Percentiles rank a stretch among this genome's conserved stretches.
These are phyloP conservation scores for Populus pruinosa DNA, from an alignment of 345 rosid species.

Conservation along the genomic window DNA sequence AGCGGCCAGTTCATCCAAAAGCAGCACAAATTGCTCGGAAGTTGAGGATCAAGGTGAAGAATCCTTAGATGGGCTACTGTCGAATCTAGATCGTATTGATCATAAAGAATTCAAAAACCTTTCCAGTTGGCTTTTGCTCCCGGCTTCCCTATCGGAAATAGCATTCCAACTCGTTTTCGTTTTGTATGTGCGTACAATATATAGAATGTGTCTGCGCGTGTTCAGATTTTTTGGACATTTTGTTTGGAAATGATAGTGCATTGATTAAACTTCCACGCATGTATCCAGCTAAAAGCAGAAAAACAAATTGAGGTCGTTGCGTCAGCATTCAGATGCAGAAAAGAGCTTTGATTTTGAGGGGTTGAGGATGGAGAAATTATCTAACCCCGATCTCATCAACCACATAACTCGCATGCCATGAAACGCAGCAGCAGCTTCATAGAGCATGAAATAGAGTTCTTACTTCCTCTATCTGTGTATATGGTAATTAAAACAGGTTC, in stretches of 20 bases:
- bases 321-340: no score
- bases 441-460: no score
- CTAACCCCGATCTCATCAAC: no score
- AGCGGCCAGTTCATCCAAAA: conserved; percentile 62
- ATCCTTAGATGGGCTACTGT: conserved; percentile 5
- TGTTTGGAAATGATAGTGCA: not conserved
- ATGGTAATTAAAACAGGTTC: not conserved
- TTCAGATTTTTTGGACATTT: not conserved
- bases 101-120: not conserved
- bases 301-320: no score
- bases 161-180: no score
- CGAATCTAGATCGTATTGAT: not conserved
- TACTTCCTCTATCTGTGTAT: no score
- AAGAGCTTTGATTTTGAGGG: not conserved
- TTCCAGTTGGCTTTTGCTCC: no score
- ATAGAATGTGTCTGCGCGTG: not conserved
- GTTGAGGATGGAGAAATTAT: not conserved
- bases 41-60: conserved; percentile 75
- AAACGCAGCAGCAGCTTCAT: no score
- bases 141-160: no score
- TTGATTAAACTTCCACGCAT: not conserved
- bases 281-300: not conserved
- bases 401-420: no score
- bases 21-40: conserved; percentile 68
- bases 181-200: no score